Base-by-base conservation (phyloP, 139 green algal species). In the Monoraphidium neglectum region DNA sequence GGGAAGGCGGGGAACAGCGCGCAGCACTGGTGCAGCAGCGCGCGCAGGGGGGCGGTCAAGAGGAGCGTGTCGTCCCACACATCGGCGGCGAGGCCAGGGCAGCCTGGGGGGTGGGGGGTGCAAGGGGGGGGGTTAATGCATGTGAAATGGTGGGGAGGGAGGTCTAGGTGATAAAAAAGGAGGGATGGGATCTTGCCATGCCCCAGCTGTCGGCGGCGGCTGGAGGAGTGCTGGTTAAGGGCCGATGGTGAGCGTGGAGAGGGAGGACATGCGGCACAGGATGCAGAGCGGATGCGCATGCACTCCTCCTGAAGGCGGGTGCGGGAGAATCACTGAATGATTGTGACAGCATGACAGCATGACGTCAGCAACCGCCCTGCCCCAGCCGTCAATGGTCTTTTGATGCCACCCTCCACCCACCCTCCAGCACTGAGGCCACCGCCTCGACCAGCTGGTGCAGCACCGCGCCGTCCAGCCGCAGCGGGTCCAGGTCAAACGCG, bases 1-100 rank as follows among this genome's bases (percentile, higher is more conserved):
- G 78, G 80, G 30, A 87, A 60, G 6, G 88, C 88, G 13, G 88
- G 88, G 68, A 88, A 94, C 32, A 92, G 74, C 10, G 32, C 60
- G n/a, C 70, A 74, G 15, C 87, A 49, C 13, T 86, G 70, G 33
- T 81, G 63, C 16, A 90, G 67, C 0, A 92, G 78, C 30, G 81
- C 68, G 3, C 79, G 79, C 35, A 93, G 77, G 5, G 89, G 88
- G 12, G 54, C 63, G 1, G 57, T 74, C 60, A 68, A 24, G 53
- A 77, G 5, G 12, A 51, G 21, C 13, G 38, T 40, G 16, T 84
- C 80, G 57, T 88, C 84, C 80, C 80, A 89, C 24, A 86, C 33
- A 13, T 73, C 43, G 0, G 59, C 46, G 38, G 77, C 77, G 12
- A 82, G 63, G 35, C 65, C 67, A 1, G 61, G 61, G 62, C 74